Base-by-base conservation (phyloP, 371 early-diverging fungal species). In the Mucor piriformis region DNA sequence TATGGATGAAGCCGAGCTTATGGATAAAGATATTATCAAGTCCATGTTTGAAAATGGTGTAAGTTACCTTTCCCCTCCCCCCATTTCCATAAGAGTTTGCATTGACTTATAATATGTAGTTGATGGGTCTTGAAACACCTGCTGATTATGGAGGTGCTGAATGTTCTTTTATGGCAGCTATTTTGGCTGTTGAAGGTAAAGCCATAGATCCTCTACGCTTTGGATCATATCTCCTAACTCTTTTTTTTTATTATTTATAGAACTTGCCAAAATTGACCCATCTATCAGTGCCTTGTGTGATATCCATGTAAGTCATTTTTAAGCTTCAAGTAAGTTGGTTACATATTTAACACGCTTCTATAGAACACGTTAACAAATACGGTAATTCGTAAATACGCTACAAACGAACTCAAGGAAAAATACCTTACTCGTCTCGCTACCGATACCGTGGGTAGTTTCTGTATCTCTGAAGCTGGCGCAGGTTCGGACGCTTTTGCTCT, bases 401-500 rank as follows among this genome's bases (percentile, higher is more conserved):
- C 78, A 35, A 73, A 83, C 25, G 85, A 84, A 1, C 81, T 92
- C 54, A 86, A 95, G 79, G 73, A 89, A 51, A 91, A 92, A 63
- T 98, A 94, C 76, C 76, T 97, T 49, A 85, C 97, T 20, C 83
- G 81, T 59, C 84, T 97, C 24, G 92, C 96, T 20, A 86, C 90
- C 23, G 88, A 90, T 59, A 70, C 88, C 66, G 86, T 98, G 29
- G 97, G 97, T 37, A 95, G 91, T 77, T 98, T 98, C 84, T 91
- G 95, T 77, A 85, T 98, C 56, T 90, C 94, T 24, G 99, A 98
- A 74, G 90, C 95, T 33, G 91, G 89, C 16, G 87, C 95, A 25
- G 99, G 99, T 54, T 87, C 89, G 52, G 99, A 98, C 71, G 98
- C 99, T 20, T 98, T 98, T 83, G 95, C 98, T 23, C 88, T 98